These are phyloP conservation scores for Gardenia jasminoides DNA, from an alignment of 257 asterid species.

Conservation along the genomic window DNA sequence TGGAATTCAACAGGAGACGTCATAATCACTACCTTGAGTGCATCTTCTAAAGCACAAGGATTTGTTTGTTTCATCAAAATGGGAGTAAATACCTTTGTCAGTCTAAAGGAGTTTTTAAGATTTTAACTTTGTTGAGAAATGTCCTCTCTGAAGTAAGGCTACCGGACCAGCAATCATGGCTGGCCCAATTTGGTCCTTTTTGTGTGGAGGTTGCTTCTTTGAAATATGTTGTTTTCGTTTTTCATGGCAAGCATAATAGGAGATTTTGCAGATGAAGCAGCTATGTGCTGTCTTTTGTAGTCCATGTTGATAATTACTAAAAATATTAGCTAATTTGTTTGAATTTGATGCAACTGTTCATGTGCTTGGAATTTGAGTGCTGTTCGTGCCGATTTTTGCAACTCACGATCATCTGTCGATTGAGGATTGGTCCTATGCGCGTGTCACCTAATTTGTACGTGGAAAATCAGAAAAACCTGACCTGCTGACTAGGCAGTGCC, in stretches of 20 bases:
- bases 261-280: constrained; percentile 28
- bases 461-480: too few species aligned
- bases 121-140: not conserved
- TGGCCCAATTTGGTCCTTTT: not conserved
- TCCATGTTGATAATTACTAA: not conserved
- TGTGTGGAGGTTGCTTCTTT: not conserved
- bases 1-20: constrained; percentile 54
- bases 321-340: not conserved
- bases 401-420: too few species aligned
- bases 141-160: not conserved
- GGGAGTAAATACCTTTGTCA: not conserved
- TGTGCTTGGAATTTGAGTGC: too few species aligned
- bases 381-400: too few species aligned
- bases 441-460: too few species aligned
- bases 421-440: too few species aligned
- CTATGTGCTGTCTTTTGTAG: constrained; percentile 5
- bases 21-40: constrained; percentile 41
- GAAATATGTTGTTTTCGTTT: not conserved
- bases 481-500: too few species aligned
- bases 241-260: constrained; percentile 2
- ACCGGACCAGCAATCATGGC: not conserved
- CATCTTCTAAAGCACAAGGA: constrained; percentile 26
- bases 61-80: not conserved
- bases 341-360: not conserved
- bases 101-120: not conserved